Conservation (phyloP, 495 filamentous ascomycete genomes). For the Hypomontagnella monticulosa region DNA sequence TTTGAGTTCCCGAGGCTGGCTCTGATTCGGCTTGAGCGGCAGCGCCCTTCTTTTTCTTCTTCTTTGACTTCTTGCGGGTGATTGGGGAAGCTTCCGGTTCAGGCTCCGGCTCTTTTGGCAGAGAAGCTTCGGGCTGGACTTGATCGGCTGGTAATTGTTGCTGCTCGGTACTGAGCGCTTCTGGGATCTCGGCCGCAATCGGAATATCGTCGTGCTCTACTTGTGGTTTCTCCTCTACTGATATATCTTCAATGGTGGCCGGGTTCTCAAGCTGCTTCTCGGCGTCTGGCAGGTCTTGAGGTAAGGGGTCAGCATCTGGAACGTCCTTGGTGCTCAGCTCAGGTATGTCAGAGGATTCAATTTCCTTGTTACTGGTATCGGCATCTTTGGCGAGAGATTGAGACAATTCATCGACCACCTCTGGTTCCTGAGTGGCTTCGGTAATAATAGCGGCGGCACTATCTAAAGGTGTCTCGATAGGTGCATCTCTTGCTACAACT, state of each 20-base stretch:
- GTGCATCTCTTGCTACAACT: slow-evolving; percentile 14
- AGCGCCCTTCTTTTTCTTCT: slow-evolving; percentile 53
- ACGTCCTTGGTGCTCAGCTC: slow-evolving; percentile 7
- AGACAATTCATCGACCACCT: slow-evolving; percentile 12
- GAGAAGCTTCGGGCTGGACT: slow-evolving; percentile 13
- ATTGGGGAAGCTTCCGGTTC: slow-evolving; percentile 24
- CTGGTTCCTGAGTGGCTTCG: slow-evolving; percentile 16
- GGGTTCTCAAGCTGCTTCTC: slow-evolving; percentile 22
- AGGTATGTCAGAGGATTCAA: not conserved
- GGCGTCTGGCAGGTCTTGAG: slow-evolving; percentile 29
- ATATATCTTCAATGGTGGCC: slow-evolving; percentile 13
- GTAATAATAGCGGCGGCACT: not conserved
- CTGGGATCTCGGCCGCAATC: slow-evolving; percentile 21
- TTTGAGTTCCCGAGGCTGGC: slow-evolving; percentile 31
- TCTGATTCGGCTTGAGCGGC: slow-evolving; percentile 37
- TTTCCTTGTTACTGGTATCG: slow-evolving; percentile 56
- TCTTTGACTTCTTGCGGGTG: slow-evolving; percentile 38
- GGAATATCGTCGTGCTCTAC: not conserved
- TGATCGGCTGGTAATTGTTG: slow-evolving; percentile 37
- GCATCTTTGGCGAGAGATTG: slow-evolving; percentile 37
- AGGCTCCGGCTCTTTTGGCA: slow-evolving; percentile 25
- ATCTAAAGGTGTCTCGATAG: not conserved
- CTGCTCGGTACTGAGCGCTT: slow-evolving; percentile 42
- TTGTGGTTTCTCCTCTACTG: slow-evolving; percentile 18
- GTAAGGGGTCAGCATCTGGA: slow-evolving; percentile 16